phyloP scores from a whole-genome alignment of 2,329 filamentous ascomycete genomes.

The Neofusicoccum kwambonambiense region DNA sequence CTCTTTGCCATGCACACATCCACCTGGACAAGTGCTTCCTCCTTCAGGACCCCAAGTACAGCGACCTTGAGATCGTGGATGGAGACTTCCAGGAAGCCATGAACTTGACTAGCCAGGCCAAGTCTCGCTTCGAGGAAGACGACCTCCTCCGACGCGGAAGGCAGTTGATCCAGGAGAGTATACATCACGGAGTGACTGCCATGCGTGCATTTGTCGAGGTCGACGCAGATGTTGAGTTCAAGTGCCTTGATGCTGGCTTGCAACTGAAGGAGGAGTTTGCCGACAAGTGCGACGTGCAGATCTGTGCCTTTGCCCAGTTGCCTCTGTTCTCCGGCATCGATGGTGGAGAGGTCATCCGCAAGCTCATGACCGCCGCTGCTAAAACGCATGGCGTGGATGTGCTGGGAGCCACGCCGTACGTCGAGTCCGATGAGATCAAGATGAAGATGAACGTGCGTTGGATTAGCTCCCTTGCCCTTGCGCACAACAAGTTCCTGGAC shows the following conservation, averaged over 20 bases:
- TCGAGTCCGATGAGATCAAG: slow-evolving; percentile 54
- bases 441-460: slow-evolving; percentile 61
- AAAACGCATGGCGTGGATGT: slow-evolving; percentile 52
- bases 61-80: slow-evolving; percentile 57
- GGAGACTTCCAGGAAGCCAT: slow-evolving; percentile 69
- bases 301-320: slow-evolving; percentile 71
- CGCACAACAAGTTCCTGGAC: slow-evolving; percentile 59
- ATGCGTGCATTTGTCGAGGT: slow-evolving; percentile 72
- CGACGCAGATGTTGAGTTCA: slow-evolving; percentile 59
- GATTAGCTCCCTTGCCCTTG: slow-evolving; percentile 57
- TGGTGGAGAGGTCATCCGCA: slow-evolving; percentile 51
- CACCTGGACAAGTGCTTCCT: slow-evolving; percentile 69
- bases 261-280: slow-evolving; percentile 56
- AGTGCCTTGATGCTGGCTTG: slow-evolving; percentile 58
- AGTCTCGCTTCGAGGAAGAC: slow-evolving; percentile 59
- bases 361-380: slow-evolving; percentile 49
- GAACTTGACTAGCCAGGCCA: slow-evolving; percentile 57
- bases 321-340: slow-evolving; percentile 60
- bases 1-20: slow-evolving; percentile 70
- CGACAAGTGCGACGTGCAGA: slow-evolving; percentile 59
- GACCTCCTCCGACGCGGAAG: slow-evolving; percentile 66
- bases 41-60: slow-evolving; percentile 58
- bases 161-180: slow-evolving; percentile 65
- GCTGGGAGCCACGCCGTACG: slow-evolving; percentile 69
- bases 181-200: slow-evolving; percentile 63